phyloP scores from a whole-genome alignment of 2,329 filamentous ascomycete species.

The Cladosporium colombiae region DNA sequence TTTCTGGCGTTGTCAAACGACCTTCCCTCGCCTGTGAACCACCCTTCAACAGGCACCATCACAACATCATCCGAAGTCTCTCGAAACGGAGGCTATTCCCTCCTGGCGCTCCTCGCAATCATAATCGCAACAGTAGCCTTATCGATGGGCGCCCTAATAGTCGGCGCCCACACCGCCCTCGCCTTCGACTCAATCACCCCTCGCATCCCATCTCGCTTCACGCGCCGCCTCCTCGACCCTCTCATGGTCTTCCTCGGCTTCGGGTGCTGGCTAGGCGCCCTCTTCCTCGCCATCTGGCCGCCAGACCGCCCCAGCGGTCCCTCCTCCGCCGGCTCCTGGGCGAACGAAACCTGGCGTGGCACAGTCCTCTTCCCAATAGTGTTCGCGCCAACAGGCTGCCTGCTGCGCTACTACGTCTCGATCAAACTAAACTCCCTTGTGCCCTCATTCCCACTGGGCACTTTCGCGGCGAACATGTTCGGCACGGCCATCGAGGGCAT shows the following conservation, averaged over 20 bases:
- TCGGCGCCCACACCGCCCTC: constrained; percentile 75
- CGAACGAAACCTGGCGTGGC: constrained; percentile 68
- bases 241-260: constrained; percentile 64
- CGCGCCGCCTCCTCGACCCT: constrained; percentile 65
- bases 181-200: constrained; percentile 61
- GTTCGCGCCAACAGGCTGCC: constrained; percentile 78
- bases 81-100: constrained; percentile 74
- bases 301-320: constrained; percentile 54
- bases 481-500: constrained; percentile 75
- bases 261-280: constrained; percentile 75
- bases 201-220: constrained; percentile 58
- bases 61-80: constrained; percentile 35
- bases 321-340: not conserved
- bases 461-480: constrained; percentile 77
- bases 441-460: constrained; percentile 76
- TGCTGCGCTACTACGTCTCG: constrained; percentile 73
- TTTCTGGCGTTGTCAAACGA: constrained; percentile 80
- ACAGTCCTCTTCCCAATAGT: constrained; percentile 73
- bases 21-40: constrained; percentile 55
- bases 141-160: constrained; percentile 66
- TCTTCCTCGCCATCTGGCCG: constrained; percentile 71
- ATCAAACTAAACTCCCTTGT: constrained; percentile 68
- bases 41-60: constrained; percentile 30
- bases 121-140: constrained; percentile 71
- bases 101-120: constrained; percentile 78